These are phyloP conservation scores for Schizophyllum commune DNA, from an alignment of 1,284 basidiomycete genomes.

Conservation along the genomic window DNA sequence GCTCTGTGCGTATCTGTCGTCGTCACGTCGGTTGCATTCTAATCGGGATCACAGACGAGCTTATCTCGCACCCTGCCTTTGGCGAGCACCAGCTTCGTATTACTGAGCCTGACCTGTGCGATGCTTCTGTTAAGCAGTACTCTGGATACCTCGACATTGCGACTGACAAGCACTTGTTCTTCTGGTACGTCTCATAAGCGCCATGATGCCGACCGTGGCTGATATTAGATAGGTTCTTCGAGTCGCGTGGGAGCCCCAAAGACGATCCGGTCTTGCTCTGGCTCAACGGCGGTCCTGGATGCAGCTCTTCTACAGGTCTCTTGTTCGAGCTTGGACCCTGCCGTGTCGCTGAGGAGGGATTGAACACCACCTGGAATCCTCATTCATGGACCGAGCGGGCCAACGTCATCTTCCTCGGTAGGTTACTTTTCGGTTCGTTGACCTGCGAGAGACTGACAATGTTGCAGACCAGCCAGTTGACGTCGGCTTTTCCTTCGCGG, in stretches of 20 bases:
- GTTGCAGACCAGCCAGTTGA: constrained; percentile 88
- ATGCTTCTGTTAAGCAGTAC: constrained; percentile 77
- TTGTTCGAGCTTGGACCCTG: constrained; percentile 89
- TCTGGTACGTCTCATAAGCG: constrained; percentile 48
- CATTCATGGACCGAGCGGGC: constrained; percentile 68
- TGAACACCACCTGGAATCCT: constrained; percentile 64
- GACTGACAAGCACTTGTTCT: constrained; percentile 82
- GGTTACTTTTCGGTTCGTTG: background rate
- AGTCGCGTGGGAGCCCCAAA: constrained; percentile 65
- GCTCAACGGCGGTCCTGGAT: constrained; percentile 84
- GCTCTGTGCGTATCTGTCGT: constrained; percentile 38
- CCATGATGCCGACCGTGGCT: constrained; percentile 10
- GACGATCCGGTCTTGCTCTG: constrained; percentile 81
- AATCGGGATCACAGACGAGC: constrained; percentile 46
- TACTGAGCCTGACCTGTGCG: constrained; percentile 72
- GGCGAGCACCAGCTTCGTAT: constrained; percentile 64
- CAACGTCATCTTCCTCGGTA: constrained; percentile 29
- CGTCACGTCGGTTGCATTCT: constrained; percentile 5
- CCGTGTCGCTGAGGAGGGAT: constrained; percentile 59
- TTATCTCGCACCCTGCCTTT: constrained; percentile 68
- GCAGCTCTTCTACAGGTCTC: constrained; percentile 72
- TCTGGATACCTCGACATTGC: constrained; percentile 88
- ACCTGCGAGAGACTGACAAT: constrained; percentile 16
- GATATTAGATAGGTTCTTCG: constrained; percentile 64
- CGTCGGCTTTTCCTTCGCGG: constrained; percentile 85